Conservation (phyloP, 805 yeast species). For the Monosporozyma servazzii region DNA sequence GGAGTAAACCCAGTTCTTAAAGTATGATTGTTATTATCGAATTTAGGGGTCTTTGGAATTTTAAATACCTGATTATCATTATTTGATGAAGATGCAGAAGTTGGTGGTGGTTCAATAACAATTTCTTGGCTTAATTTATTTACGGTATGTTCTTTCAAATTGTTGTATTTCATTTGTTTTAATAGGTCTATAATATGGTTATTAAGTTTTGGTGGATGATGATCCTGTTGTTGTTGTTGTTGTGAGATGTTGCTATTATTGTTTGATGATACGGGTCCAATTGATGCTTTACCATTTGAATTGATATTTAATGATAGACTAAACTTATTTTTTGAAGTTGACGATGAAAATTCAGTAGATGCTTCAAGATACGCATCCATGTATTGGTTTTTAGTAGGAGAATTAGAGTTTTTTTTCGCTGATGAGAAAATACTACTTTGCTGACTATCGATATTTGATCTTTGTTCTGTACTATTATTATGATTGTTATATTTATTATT, state of each 20-base stretch:
- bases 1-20: neutral
- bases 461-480: neutral
- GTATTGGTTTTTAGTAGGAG: neutral
- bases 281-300: constrained; percentile 27
- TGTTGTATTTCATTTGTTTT: constrained; percentile 19
- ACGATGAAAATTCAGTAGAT: neutral
- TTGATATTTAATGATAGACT: constrained; percentile 25
- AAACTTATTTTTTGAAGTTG: constrained; percentile 1
- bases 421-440: neutral
- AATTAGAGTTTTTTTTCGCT: neutral
- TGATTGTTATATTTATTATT: too few species aligned
- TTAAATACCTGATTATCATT: neutral
- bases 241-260: neutral
- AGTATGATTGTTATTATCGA: neutral
- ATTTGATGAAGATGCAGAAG: constrained; percentile 1
- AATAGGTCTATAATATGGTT: constrained; percentile 17
- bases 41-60: neutral
- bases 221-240: neutral
- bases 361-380: neutral
- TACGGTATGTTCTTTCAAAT: neutral
- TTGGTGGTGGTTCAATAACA: neutral
- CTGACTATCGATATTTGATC: neutral
- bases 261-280: constrained; percentile 7
- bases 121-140: neutral
- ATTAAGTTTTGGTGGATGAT: constrained; percentile 13